A percentile compares a stretch with the other conserved stretches of the same genome.
These are phyloP conservation scores for Tetragonia tetragonoides DNA, from an alignment of 148 eudicot genomes.

Conservation along the genomic window DNA sequence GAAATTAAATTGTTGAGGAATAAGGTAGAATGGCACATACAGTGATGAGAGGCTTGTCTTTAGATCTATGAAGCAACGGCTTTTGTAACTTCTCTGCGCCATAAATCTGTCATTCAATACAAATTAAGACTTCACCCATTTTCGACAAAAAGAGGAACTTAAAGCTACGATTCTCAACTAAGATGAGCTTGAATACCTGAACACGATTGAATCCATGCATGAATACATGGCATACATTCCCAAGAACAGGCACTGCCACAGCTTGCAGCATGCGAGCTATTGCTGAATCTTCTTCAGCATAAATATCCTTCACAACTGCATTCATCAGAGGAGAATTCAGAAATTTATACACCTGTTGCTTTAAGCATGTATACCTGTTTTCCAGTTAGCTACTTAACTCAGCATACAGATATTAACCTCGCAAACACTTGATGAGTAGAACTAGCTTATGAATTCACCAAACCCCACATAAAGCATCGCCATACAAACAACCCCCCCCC, in stretches of 20 bases:
- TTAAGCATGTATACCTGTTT: neutral
- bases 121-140: slow-evolving; percentile 11
- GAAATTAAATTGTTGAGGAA: neutral
- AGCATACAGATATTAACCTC: neutral
- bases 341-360: neutral
- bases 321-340: neutral
- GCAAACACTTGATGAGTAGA: neutral
- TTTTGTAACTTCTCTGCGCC: slow-evolving; percentile 82
- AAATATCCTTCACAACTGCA: slow-evolving; percentile 60
- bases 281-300: slow-evolving; percentile 71
- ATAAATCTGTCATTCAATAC: slow-evolving; percentile 48
- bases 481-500: no score
- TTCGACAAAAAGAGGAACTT: neutral
- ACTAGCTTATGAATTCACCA: neutral
- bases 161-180: neutral
- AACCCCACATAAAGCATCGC: neutral
- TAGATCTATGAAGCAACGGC: slow-evolving; percentile 55
- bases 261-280: slow-evolving; percentile 79
- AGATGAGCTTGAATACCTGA: slow-evolving; percentile 42
- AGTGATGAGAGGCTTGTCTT: slow-evolving; percentile 70
- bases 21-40: slow-evolving; percentile 34
- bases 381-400: neutral
- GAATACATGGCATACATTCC: slow-evolving; percentile 90
- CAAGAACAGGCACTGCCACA: slow-evolving; percentile 85
- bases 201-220: slow-evolving; percentile 89